Base-by-base conservation (phyloP, 106 monocot species). In the Dendrobium huoshanense region DNA sequence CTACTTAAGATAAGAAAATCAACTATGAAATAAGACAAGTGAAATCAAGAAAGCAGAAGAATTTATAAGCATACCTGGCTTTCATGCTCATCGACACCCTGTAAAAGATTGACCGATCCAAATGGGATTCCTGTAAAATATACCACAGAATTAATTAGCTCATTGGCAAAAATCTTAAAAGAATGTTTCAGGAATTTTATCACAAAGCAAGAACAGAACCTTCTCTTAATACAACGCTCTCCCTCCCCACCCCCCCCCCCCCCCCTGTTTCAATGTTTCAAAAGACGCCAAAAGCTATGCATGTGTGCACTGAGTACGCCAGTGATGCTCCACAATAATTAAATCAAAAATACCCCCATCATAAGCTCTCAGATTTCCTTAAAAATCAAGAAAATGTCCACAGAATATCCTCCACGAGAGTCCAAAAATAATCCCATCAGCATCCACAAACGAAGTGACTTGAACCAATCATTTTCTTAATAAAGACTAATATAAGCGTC, bases 71-170 rank as follows among this genome's bases (percentile, higher is more conserved):
- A 83, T 89, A 64, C 97, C 94, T 98, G 90, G 97, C 97, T 98
- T 87, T 98, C 97, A 86, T 94, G 77, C 86, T 95, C 92, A 85
- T 94, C 97, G 75, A 98, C 97, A 84, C 97, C 97, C 77, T 86
- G 82, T 85, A 92, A 56, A 51, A 98, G 83, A 84, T 98, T 98
- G 6, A 98, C 92, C 72, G 97, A 98, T 81, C 97, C 97, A 92
- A 89, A 98, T 48, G 97, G 97, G 41, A 98, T 98, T 83, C 97
- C 97, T 98, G 81, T 54, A 85, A 67, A 70, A 84, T 61, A 68
- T 20, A 45, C 55, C 22, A 55, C 24, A 55, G 19, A 75, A 74
- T 47, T 77, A 43, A 73, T 44, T 17, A 61, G 7, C 10, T 72
- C 3, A 79, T 29, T 56, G 15, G 41, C 19, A 68, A 22, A 55